A percentile compares a stretch with the other conserved stretches of the same genome.
phyloP scores from a whole-genome alignment of 768 basidiomycete species.

The Boletus insuetus region DNA sequence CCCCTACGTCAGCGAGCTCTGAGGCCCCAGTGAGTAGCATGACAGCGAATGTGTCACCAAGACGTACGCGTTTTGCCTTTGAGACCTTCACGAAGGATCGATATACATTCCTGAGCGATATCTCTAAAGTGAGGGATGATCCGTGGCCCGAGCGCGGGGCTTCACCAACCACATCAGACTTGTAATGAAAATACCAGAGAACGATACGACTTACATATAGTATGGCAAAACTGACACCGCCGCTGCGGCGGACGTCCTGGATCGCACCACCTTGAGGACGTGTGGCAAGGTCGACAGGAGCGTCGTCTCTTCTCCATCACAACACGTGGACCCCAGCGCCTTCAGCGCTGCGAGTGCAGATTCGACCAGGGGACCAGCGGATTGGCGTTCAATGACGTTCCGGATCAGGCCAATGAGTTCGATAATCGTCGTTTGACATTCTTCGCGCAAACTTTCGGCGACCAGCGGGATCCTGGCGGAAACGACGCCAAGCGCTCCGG shows the following conservation, averaged over 20 bases:
- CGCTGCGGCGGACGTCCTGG: conserved; percentile 33
- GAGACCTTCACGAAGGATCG: conserved; percentile 43
- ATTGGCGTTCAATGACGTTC: conserved; percentile 42
- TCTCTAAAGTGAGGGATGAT: conserved; percentile 82
- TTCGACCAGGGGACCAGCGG: conserved; percentile 38
- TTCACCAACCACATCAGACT: conserved; percentile 31
- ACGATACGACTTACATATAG: conserved; percentile 48
- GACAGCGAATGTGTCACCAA: neutral
- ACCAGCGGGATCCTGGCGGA: conserved; percentile 63
- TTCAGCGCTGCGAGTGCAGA: conserved; percentile 59
- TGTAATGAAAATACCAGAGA: neutral
- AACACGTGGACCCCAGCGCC: conserved; percentile 55
- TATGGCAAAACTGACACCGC: conserved; percentile 57
- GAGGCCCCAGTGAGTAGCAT: neutral
- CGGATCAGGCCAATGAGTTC: conserved; percentile 53
- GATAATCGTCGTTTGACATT: conserved; percentile 46
- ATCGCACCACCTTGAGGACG: conserved; percentile 48
- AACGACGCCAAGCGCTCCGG: conserved; percentile 69
- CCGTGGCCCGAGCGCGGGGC: conserved; percentile 78
- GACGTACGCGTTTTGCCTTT: conserved; percentile 34
- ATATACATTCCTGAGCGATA: conserved; percentile 58
- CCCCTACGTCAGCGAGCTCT: conserved; percentile 34
- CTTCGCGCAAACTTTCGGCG: conserved; percentile 50
- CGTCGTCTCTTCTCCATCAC: conserved; percentile 62
- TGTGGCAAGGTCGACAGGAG: conserved; percentile 59